Conservation (phyloP, 2,329 filamentous ascomycete genomes). For the Trichoderma sp. region DNA sequence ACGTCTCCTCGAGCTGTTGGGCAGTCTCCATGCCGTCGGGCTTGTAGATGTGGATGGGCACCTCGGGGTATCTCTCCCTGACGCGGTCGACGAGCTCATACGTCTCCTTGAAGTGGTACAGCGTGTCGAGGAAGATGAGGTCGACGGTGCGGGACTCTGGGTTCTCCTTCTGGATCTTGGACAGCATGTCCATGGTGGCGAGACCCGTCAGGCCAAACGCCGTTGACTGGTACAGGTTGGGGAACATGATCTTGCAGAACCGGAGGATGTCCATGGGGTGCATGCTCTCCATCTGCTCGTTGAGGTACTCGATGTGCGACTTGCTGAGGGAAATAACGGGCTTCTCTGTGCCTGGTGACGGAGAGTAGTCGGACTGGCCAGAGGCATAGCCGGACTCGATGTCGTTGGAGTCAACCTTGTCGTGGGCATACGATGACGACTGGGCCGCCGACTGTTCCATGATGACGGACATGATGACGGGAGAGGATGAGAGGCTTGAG, state of each 20-base stretch:
- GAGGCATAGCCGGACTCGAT: conserved; percentile 85
- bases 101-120: conserved; percentile 81
- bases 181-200: conserved; percentile 82
- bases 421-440: conserved; percentile 43
- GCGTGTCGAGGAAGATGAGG: conserved; percentile 79
- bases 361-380: conserved; percentile 46
- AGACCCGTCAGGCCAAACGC: conserved; percentile 81
- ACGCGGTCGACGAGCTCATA: conserved; percentile 74
- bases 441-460: conserved; percentile 47
- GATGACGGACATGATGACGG: conserved; percentile 39
- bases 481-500: not conserved
- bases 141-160: conserved; percentile 63
- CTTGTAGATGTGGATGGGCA: conserved; percentile 87
- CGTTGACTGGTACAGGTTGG: conserved; percentile 84
- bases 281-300: conserved; percentile 83
- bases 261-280: conserved; percentile 87
- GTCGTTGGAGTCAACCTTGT: conserved; percentile 49
- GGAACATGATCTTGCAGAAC: conserved; percentile 90
- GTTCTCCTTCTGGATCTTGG: conserved; percentile 68
- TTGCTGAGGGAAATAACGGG: conserved; percentile 84
- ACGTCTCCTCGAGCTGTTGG: conserved; percentile 77
- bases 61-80: conserved; percentile 72
- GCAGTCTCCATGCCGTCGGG: conserved; percentile 73
- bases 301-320: conserved; percentile 86
- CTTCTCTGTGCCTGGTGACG: conserved; percentile 40